Conservation (phyloP, 1,139 yeast genomes). For the Kodamaea sp. region DNA sequence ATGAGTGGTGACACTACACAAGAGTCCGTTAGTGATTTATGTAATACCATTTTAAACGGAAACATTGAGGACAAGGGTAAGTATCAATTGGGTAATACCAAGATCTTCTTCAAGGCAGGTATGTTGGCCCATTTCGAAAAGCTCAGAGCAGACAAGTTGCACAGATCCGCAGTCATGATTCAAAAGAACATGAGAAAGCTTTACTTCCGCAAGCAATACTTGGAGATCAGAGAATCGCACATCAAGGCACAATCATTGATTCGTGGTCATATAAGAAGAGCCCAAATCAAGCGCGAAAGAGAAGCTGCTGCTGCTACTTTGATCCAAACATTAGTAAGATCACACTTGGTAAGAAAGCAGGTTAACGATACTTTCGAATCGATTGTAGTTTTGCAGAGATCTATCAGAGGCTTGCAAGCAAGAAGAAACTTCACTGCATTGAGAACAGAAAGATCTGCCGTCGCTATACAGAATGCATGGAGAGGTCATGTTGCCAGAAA, state of each 20-base stretch:
- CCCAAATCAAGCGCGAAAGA: slow-evolving; percentile 55
- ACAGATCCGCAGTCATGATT: slow-evolving; percentile 75
- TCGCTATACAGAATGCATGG: slow-evolving; percentile 66
- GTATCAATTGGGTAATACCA: slow-evolving; percentile 86
- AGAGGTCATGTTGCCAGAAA: slow-evolving; percentile 58
- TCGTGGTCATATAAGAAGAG: slow-evolving; percentile 66
- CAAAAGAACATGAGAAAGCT: slow-evolving; percentile 82
- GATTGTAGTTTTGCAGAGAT: slow-evolving; percentile 63
- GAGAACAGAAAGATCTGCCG: slow-evolving; percentile 64
- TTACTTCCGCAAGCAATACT: slow-evolving; percentile 62
- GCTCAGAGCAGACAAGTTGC: slow-evolving; percentile 74
- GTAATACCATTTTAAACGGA: slow-evolving; percentile 63
- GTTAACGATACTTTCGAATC: slow-evolving; percentile 47
- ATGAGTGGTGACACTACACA: slow-evolving; percentile 57
- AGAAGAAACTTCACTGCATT: slow-evolving; percentile 48
- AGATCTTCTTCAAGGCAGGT: slow-evolving; percentile 95
- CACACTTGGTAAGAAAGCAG: slow-evolving; percentile 54
- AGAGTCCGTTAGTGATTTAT: slow-evolving; percentile 60
- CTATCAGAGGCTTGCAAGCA: slow-evolving; percentile 66
- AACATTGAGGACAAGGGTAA: slow-evolving; percentile 66
- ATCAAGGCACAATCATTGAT: slow-evolving; percentile 58
- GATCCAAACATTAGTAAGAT: slow-evolving; percentile 75
- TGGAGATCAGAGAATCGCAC: slow-evolving; percentile 57
- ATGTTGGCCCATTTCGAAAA: slow-evolving; percentile 92
- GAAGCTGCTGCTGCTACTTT: slow-evolving; percentile 66